Evolutionary conservation across 163 green algal species (phyloP), one percentile per base, ranked within the genome.

Genomic region (Scenedesmus sp.): DNA sequence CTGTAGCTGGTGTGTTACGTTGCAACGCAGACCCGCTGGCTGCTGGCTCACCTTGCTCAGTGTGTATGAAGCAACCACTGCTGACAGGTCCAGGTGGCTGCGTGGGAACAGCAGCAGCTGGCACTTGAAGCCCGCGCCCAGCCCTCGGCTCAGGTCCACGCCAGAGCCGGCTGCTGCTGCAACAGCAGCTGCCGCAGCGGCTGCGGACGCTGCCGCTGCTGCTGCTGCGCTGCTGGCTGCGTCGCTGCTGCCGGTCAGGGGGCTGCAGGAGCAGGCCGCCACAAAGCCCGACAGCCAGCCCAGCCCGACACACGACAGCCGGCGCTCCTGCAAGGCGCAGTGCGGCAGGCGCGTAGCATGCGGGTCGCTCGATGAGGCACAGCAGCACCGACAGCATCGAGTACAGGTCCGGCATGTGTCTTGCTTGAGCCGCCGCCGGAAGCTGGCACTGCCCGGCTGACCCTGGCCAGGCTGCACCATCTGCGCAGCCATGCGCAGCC

Each of bases 61-160:
- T 4, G 56, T 81, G 81, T 89, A 80, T 24, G 59, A 82, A 0
- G 92, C 94, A 26, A 98, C 91, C 18, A 98, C 86, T 4, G 96
- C 97, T 18, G 92, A 92, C 26, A 95, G 91, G 93, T 99, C 97
- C 87, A 99, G 92, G 84, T 98, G 97, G 89, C 95, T 96, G 13
- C 94, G 92, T 4, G 97, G 96, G 84, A 97, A 97, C 56, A 98
- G 88, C 88, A 98, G 94, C 89, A 98, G 94, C 91, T 98, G 91
- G 72, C 91, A 92, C 44, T 76, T 90, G 70, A 90, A 90, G n/a
- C 85, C 85, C 10, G 85, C 70, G 40, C 85, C 85, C 26, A 76
- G 0, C 13, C 65, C 85, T 1, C 59, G 42, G 49, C 68, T 90
- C 20, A 90, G 85, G n/a, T 90, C 85, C 24, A 76, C 15, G 5